phyloP scores from a whole-genome alignment of 495 filamentous ascomycete genomes.

The Aspergillus bertholletiae region DNA sequence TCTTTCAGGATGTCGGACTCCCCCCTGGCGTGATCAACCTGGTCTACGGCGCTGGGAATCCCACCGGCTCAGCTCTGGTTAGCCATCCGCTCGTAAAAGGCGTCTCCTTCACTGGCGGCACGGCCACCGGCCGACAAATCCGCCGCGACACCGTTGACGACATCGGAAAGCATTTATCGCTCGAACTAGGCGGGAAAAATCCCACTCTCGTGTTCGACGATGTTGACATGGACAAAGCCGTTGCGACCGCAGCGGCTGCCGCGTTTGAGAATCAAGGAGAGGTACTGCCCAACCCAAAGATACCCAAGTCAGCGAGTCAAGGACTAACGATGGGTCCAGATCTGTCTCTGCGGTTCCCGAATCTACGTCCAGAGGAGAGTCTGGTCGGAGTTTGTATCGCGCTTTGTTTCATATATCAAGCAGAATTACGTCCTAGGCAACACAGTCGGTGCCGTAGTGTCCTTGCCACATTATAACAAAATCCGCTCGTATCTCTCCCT shows the following conservation, averaged over 20 bases:
- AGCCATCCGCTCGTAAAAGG: conserved; percentile 11
- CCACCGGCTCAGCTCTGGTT: conserved; percentile 12
- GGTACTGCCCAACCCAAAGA: not conserved
- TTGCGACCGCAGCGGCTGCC: conserved; percentile 13
- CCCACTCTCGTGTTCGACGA: conserved; percentile 39
- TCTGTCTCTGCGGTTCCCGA: conserved; percentile 46
- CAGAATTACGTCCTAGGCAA: conserved; percentile 9
- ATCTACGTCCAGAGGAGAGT: conserved; percentile 48
- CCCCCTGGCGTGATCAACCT: conserved; percentile 20
- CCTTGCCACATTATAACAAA: conserved; percentile 10
- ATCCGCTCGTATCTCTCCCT: conserved; percentile 14
- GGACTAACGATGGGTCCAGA: not conserved
- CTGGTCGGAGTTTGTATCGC: conserved; percentile 5
- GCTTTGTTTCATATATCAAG: conserved; percentile 13
- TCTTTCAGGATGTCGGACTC: conserved; percentile 14
- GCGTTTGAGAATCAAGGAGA: conserved; percentile 37
- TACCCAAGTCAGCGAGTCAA: not conserved
- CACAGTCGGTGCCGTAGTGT: conserved; percentile 17
- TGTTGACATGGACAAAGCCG: conserved; percentile 16
- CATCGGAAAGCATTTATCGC: conserved; percentile 42
- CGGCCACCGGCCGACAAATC: conserved; percentile 18
- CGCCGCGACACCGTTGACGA: conserved; percentile 27
- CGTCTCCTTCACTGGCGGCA: conserved; percentile 22
- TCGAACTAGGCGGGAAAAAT: conserved; percentile 40
- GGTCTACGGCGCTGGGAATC: conserved; percentile 12